Percentiles rank a stretch among this genome's conserved stretches.
Conservation (phyloP, 2,329 filamentous ascomycete genomes). For the Penicillium digitatum region DNA sequence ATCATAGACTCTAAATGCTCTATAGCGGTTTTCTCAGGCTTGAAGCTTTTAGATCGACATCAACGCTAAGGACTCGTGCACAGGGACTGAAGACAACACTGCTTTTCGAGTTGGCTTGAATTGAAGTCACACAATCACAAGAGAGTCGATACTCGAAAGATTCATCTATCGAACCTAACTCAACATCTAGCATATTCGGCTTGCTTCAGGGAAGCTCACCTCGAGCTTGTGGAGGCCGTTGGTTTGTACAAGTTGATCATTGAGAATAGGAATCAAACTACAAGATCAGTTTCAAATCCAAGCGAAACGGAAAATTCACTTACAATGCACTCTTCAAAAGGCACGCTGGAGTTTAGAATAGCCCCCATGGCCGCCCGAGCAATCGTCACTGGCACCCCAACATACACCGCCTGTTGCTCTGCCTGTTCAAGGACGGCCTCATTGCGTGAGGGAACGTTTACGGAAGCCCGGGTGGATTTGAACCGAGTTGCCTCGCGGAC, state of each 20-base stretch:
- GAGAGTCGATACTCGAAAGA: too few species aligned
- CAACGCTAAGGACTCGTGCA: background rate
- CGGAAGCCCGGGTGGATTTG: background rate
- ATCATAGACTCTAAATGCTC: too few species aligned
- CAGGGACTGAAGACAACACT: background rate
- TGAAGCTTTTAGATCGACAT: background rate
- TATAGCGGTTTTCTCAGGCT: background rate
- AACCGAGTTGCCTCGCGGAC: conserved; percentile 1
- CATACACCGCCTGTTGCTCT: background rate
- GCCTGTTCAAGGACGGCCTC: conserved; percentile 3
- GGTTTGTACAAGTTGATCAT: background rate
- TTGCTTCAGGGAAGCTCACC: background rate
- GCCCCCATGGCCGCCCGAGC: conserved; percentile 5
- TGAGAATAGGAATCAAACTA: background rate
- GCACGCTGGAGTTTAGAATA: conserved; percentile 7
- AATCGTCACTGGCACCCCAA: conserved; percentile 7
- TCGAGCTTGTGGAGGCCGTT: background rate
- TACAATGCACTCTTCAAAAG: conserved; percentile 9
- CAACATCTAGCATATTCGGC: background rate
- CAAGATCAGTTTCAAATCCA: background rate
- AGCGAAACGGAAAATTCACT: background rate
- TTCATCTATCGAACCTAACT: background rate
- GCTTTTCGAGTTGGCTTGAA: background rate
- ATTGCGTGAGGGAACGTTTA: background rate
- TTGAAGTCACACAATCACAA: background rate